phyloP scores from a whole-genome alignment of 2,329 filamentous ascomycete species.

The Ophiostoma australiae region DNA sequence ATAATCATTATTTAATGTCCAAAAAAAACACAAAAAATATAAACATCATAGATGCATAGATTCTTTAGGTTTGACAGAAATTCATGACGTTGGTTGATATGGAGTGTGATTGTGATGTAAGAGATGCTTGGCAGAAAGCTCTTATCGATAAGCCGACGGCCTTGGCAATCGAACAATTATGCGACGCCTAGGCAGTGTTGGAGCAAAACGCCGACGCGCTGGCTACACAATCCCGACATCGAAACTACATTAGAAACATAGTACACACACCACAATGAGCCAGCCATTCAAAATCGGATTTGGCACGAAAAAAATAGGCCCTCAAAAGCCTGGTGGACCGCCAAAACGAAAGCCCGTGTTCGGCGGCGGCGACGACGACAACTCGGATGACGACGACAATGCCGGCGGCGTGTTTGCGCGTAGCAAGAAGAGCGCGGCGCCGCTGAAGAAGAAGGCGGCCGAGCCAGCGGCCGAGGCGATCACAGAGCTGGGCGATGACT shows the following conservation, averaged over 20 bases:
- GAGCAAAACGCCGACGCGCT: background rate
- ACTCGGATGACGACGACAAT: constrained; percentile 37
- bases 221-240: background rate
- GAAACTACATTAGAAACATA: background rate
- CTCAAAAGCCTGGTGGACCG: constrained; percentile 53
- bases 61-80: background rate
- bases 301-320: constrained; percentile 39
- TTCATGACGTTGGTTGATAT: background rate
- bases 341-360: constrained; percentile 54
- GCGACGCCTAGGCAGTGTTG: background rate
- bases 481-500: constrained; percentile 52
- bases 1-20: too few species aligned
- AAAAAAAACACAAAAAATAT: background rate
- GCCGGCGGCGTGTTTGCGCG: constrained; percentile 20
- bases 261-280: constrained; percentile 14
- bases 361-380: constrained; percentile 54
- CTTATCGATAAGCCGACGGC: constrained; percentile 19
- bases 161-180: background rate
- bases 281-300: constrained; percentile 28
- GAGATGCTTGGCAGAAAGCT: constrained; percentile 10
- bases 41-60: background rate
- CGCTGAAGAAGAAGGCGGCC: constrained; percentile 27
- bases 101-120: background rate
- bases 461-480: constrained; percentile 51
- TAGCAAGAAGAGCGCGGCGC: background rate